Evolutionary conservation across 2,329 filamentous ascomycete genomes (phyloP).

Genomic region (Penicillium sp.): DNA sequence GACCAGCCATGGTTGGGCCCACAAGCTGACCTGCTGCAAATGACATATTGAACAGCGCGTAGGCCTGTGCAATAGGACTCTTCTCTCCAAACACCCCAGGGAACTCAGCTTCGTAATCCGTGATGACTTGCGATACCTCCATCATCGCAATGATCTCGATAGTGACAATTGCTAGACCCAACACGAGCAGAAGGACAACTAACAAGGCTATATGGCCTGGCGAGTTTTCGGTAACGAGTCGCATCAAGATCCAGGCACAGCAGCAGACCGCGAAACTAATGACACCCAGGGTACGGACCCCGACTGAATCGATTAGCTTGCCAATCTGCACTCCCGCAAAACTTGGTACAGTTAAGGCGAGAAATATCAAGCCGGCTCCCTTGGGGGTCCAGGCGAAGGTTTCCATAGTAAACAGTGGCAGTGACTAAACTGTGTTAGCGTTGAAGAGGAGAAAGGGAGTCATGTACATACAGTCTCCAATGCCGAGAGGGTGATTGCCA

Average conservation of each 20-base stretch:
- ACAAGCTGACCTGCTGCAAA: conserved; percentile 60
- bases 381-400: conserved; percentile 59
- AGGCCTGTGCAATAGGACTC: conserved; percentile 63
- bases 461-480: conserved; percentile 49
- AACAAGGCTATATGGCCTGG: conserved; percentile 64
- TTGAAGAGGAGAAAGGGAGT: no score
- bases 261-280: conserved; percentile 54
- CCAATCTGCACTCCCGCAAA: conserved; percentile 13
- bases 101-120: conserved; percentile 62
- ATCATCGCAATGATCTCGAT: conserved; percentile 67
- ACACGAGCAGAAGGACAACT: conserved; percentile 59
- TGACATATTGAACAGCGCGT: conserved; percentile 62
- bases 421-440: conserved; percentile 34
- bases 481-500: conserved; percentile 54
- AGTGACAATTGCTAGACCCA: conserved; percentile 59
- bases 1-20: conserved; percentile 59
- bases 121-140: conserved; percentile 58
- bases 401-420: conserved; percentile 58
- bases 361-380: conserved; percentile 59
- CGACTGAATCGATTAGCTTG: conserved; percentile 48
- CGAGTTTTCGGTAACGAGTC: conserved; percentile 59
- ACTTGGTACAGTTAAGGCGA: conserved; percentile 38
- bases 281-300: conserved; percentile 62
- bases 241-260: conserved; percentile 63
- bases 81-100: conserved; percentile 64